Percentiles rank a stretch among this genome's conserved stretches.
Conservation (phyloP, 805 yeast genomes). For the Ogataea parapolymorpha region DNA sequence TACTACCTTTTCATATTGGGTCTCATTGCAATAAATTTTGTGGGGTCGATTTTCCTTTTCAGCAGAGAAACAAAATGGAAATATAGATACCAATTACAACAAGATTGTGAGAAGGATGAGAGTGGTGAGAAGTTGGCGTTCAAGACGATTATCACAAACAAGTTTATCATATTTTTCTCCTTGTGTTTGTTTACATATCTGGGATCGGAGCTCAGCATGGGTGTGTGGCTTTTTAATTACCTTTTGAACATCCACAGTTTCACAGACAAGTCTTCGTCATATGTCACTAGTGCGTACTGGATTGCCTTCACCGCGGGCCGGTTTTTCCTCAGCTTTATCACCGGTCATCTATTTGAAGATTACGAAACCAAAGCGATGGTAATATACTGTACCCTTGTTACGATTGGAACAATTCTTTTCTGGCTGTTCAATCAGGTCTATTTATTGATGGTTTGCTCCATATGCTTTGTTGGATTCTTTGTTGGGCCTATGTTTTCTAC, state of each 20-base stretch:
- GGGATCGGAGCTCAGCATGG: conserved; percentile 52
- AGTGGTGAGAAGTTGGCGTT: conserved; percentile 20
- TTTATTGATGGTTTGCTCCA: conserved; percentile 33
- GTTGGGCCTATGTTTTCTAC: conserved; percentile 66
- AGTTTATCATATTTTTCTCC: conserved; percentile 40
- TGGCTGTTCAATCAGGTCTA: conserved; percentile 24
- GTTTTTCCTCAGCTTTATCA: conserved; percentile 44
- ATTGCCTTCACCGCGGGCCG: conserved; percentile 48
- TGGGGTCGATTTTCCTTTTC: conserved; percentile 31
- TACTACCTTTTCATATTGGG: conserved; percentile 39
- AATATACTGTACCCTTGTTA: conserved; percentile 34
- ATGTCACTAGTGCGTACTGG: conserved; percentile 52
- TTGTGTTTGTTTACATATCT: conserved; percentile 44
- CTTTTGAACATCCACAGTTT: conserved; percentile 38
- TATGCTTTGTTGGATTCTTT: conserved; percentile 43
- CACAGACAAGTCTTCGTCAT: conserved; percentile 39
- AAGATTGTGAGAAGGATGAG: conserved; percentile 16
- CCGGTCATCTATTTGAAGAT: conserved; percentile 42
- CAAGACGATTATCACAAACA: conserved; percentile 31
- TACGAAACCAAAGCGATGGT: conserved; percentile 40
- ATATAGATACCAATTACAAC: conserved; percentile 31
- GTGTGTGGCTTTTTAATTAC: conserved; percentile 51
- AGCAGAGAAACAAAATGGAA: conserved; percentile 44
- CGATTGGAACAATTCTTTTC: conserved; percentile 36
- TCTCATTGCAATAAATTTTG: conserved; percentile 27